These are phyloP conservation scores for Rhizopogon vesiculosus DNA, from an alignment of 768 basidiomycete genomes.

Conservation along the genomic window DNA sequence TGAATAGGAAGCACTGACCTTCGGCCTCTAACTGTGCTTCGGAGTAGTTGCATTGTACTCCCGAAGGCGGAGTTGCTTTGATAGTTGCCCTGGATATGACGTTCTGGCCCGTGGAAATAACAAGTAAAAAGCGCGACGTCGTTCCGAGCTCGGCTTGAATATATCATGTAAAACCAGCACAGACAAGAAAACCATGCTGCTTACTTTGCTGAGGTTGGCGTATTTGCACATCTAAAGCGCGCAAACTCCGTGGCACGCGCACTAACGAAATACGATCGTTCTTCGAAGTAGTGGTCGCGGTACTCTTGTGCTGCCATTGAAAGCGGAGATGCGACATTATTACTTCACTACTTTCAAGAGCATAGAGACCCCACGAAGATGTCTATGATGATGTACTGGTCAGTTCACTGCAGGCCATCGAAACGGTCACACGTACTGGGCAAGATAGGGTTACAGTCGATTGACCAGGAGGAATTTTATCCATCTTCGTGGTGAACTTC, in stretches of 20 bases:
- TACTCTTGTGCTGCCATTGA: conserved; percentile 53
- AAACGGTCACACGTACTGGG: conserved; percentile 46
- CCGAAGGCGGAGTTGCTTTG: conserved; percentile 50
- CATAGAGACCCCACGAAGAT: conserved; percentile 62
- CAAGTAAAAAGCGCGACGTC: conserved; percentile 47
- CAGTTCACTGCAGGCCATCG: not conserved
- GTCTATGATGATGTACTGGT: conserved; percentile 40
- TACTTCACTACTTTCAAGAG: conserved; percentile 65
- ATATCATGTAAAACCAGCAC: conserved; percentile 6
- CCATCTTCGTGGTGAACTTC: conserved; percentile 42
- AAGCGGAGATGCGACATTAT: conserved; percentile 60
- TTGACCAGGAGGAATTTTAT: conserved; percentile 51
- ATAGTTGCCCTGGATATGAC: conserved; percentile 49
- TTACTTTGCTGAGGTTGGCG: conserved; percentile 44
- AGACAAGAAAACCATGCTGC: conserved; percentile 14
- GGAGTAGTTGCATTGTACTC: conserved; percentile 40
- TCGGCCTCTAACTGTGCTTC: conserved; percentile 36
- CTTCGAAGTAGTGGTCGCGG: conserved; percentile 15
- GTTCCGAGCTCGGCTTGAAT: conserved; percentile 61
- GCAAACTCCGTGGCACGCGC: conserved; percentile 56
- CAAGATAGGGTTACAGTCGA: conserved; percentile 60
- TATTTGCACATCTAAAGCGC: conserved; percentile 60
- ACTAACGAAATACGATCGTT: conserved; percentile 41
- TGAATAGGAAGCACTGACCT: conserved; percentile 18
- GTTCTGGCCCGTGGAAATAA: conserved; percentile 68